These are phyloP conservation scores for Aspergillus sp. DNA, from an alignment of 2,329 filamentous ascomycete species.

Conservation along the genomic window DNA sequence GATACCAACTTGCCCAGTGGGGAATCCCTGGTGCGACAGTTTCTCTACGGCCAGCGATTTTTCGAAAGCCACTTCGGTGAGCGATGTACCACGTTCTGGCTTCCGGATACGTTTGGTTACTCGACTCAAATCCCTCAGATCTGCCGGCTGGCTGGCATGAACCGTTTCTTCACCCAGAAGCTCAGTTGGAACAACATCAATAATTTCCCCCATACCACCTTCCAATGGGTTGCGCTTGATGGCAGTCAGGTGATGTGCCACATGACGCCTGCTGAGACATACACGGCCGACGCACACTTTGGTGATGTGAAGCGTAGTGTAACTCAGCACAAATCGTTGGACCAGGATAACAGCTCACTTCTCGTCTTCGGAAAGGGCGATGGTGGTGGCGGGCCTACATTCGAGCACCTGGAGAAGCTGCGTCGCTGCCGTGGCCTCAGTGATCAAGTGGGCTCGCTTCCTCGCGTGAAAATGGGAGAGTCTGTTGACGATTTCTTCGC, in stretches of 20 bases:
- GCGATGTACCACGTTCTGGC: conserved; percentile 87
- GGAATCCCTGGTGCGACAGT: conserved; percentile 87
- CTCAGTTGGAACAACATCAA: conserved; percentile 99
- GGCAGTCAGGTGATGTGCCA: conserved; percentile 96
- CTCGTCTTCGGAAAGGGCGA: conserved; percentile 96
- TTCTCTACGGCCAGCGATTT: conserved; percentile 89
- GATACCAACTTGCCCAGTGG: conserved; percentile 96
- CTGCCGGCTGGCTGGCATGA: conserved; percentile 91
- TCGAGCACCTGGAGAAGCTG: conserved; percentile 89
- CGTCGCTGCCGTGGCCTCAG: conserved; percentile 84
- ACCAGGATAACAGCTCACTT: conserved; percentile 81
- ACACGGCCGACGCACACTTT: conserved; percentile 89
- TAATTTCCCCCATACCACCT: conserved; percentile 95
- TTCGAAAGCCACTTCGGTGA: conserved; percentile 89
- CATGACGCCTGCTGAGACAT: conserved; percentile 93
- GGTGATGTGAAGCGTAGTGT: conserved; percentile 87
- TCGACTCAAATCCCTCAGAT: conserved; percentile 90
- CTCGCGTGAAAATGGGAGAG: conserved; percentile 77
- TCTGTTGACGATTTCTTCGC: conserved; percentile 95
- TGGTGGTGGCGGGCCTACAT: conserved; percentile 89
- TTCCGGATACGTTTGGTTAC: conserved; percentile 97
- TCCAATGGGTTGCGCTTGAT: conserved; percentile 95
- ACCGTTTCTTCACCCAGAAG: conserved; percentile 93
- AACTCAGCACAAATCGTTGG: conserved; percentile 88
- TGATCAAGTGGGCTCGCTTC: conserved; percentile 74